phyloP scores from a whole-genome alignment of 2,329 filamentous ascomycete genomes.

The Claviceps africana region DNA sequence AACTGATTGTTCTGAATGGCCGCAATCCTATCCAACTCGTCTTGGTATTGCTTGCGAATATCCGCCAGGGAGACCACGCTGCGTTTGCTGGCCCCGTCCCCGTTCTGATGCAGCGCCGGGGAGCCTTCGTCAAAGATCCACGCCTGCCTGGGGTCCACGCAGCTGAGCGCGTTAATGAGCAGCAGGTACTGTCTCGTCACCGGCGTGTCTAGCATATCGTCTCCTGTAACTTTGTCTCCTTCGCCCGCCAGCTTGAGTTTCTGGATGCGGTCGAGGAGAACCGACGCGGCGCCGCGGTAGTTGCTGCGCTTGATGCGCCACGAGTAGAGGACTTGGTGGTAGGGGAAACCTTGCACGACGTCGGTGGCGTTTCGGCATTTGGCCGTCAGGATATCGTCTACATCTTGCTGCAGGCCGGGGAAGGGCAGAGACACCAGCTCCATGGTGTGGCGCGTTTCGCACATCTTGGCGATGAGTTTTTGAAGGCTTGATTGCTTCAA shows the following conservation, averaged over 20 bases:
- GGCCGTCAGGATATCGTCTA: slow-evolving; percentile 64
- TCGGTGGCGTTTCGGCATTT: slow-evolving; percentile 58
- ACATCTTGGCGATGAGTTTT: slow-evolving; percentile 56
- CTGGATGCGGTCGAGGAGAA: slow-evolving; percentile 49
- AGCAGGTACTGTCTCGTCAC: slow-evolving; percentile 70
- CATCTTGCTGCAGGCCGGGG: slow-evolving; percentile 58
- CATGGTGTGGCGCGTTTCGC: slow-evolving; percentile 48
- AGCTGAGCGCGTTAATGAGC: slow-evolving; percentile 84
- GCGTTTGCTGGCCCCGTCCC: slow-evolving; percentile 35
- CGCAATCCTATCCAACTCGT: slow-evolving; percentile 74
- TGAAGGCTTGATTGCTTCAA: slow-evolving; percentile 60
- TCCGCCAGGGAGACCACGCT: slow-evolving; percentile 76
- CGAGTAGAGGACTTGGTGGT: slow-evolving; percentile 80
- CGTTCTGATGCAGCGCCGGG: slow-evolving; percentile 12
- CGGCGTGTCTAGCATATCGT: slow-evolving; percentile 46
- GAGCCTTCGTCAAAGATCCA: slow-evolving; percentile 50
- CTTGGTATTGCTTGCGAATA: slow-evolving; percentile 76
- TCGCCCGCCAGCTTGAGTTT: slow-evolving; percentile 46
- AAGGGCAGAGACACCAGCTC: slow-evolving; percentile 67
- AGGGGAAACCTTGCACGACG: slow-evolving; percentile 56
- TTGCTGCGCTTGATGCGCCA: slow-evolving; percentile 76
- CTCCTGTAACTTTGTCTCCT: slow-evolving; percentile 39
- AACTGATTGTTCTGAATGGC: slow-evolving; percentile 84
- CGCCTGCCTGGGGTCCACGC: slow-evolving; percentile 64
- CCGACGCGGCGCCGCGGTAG: slow-evolving; percentile 63